Base-by-base conservation (phyloP, 805 yeast genomes). In the Sungouiozyma ichnusensis region DNA sequence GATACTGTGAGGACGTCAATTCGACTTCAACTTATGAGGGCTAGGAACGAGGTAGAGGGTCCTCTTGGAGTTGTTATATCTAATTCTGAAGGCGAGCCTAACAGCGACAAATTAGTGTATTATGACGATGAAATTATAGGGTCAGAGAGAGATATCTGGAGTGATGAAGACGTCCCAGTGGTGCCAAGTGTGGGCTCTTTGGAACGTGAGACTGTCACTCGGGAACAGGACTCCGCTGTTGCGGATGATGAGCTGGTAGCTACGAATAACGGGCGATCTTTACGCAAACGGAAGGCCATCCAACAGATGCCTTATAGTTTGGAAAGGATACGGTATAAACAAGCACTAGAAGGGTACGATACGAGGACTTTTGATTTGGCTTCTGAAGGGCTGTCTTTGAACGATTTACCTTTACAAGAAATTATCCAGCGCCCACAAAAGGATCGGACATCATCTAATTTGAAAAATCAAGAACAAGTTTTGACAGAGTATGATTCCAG, bases 261-360 rank as follows among this genome's bases (percentile, higher is more conserved):
- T 5, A 33, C 35, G 15, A 33, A 33, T 8, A 16, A n/a, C 13
- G 17, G 17, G 13, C 17, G 63, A 38, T 47, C 51, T 11, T 38
- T 61, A n/a, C 44, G 65, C 31, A 51, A 54, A 40, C 48, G 65
- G 27, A 60, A 49, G 19, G 64, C 64, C 1, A 58, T 61, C n/a
- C 65, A 61, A 40, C 55, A 52, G 37, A 52, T 55, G 51, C 65
- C 65, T 3, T 61, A 61, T 38, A 61, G 63, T 44, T 42, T 61
- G 27, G 65, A 61, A 36, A 51, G 62, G 35, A 48, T 61, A 19
- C 56, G 49, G 36, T 63, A 61, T 40, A 49, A 52, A 38, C 62
- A 60, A 27, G 40, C 53, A 3, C 33, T 61, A 34, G 50, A 55
- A 43, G 65, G 65, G 0, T 53, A 45, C 39, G 63, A 57, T 40